phyloP scores from a whole-genome alignment of 495 filamentous ascomycete genomes.

The Talaromyces nanjingensis region DNA sequence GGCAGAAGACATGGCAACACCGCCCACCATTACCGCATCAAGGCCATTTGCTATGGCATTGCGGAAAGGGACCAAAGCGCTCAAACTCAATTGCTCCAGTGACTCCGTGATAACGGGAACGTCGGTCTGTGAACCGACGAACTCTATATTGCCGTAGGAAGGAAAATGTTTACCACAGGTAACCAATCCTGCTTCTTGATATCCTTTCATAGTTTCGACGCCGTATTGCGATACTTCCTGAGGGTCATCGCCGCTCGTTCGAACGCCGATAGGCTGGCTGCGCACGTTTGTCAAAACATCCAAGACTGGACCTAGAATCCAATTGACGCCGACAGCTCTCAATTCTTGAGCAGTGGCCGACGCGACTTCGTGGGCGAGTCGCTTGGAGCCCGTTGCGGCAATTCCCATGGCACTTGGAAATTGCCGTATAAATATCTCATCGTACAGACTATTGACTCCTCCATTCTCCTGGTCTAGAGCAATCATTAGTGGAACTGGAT shows the following conservation, averaged over 20 bases:
- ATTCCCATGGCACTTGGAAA: slow-evolving; percentile 90
- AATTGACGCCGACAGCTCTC: slow-evolving; percentile 80
- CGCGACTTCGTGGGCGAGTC: slow-evolving; percentile 73
- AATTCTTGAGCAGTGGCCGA: slow-evolving; percentile 84
- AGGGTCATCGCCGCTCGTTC: slow-evolving; percentile 77
- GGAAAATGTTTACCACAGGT: slow-evolving; percentile 93
- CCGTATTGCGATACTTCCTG: slow-evolving; percentile 86
- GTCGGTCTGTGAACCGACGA: slow-evolving; percentile 75
- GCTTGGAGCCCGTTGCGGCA: slow-evolving; percentile 71
- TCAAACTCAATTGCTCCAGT: slow-evolving; percentile 75
- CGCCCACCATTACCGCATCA: slow-evolving; percentile 90
- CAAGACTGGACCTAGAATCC: slow-evolving; percentile 83
- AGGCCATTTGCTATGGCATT: slow-evolving; percentile 77
- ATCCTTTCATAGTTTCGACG: slow-evolving; percentile 81
- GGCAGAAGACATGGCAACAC: slow-evolving; percentile 78
- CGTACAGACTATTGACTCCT: slow-evolving; percentile 87
- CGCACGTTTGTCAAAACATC: slow-evolving; percentile 84
- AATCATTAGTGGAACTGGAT: slow-evolving; percentile 76
- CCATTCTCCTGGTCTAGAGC: slow-evolving; percentile 92
- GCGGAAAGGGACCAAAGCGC: slow-evolving; percentile 77
- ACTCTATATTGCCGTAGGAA: slow-evolving; percentile 88
- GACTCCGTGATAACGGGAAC: slow-evolving; percentile 91
- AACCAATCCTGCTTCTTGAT: slow-evolving; percentile 74
- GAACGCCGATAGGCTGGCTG: slow-evolving; percentile 79
- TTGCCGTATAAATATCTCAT: slow-evolving; percentile 84